Evolutionary conservation across 1,139 yeast species (phyloP).

Genomic region (Kodamaea sp.): DNA sequence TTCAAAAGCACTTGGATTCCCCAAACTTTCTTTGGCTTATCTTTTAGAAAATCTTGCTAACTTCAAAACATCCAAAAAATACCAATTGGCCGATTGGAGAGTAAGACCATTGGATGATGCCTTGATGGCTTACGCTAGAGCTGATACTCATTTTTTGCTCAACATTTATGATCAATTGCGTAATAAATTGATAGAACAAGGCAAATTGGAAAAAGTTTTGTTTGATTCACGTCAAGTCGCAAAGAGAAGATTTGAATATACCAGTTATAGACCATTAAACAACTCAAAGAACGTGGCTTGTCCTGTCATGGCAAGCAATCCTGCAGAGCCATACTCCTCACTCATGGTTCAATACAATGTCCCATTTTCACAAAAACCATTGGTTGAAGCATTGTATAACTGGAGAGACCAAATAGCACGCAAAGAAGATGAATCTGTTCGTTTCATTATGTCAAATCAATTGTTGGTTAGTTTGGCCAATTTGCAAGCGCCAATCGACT

Average conservation of each 20-base stretch:
- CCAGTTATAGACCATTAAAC: constrained; percentile 52
- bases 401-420: constrained; percentile 87
- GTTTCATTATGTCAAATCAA: constrained; percentile 83
- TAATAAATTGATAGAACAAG: constrained; percentile 52
- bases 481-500: constrained; percentile 51
- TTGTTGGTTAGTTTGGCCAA: constrained; percentile 61
- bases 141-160: constrained; percentile 89
- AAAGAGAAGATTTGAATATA: constrained; percentile 73
- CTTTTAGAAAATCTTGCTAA: constrained; percentile 75
- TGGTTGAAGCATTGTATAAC: constrained; percentile 59
- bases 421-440: constrained; percentile 73
- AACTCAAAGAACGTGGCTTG: constrained; percentile 36
- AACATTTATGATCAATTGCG: constrained; percentile 75
- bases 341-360: constrained; percentile 67
- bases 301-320: constrained; percentile 45
- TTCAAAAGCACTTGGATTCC: constrained; percentile 69
- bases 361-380: constrained; percentile 49
- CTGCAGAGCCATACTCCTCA: constrained; percentile 54
- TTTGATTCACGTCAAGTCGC: constrained; percentile 81
- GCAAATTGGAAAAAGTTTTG: constrained; percentile 60
- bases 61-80: constrained; percentile 88
- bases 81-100: constrained; percentile 97
- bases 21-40: constrained; percentile 81
- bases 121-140: constrained; percentile 84
- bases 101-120: constrained; percentile 75